phyloP scores from a whole-genome alignment of 805 yeast genomes.

The Saccharomycopsis babjevae region DNA sequence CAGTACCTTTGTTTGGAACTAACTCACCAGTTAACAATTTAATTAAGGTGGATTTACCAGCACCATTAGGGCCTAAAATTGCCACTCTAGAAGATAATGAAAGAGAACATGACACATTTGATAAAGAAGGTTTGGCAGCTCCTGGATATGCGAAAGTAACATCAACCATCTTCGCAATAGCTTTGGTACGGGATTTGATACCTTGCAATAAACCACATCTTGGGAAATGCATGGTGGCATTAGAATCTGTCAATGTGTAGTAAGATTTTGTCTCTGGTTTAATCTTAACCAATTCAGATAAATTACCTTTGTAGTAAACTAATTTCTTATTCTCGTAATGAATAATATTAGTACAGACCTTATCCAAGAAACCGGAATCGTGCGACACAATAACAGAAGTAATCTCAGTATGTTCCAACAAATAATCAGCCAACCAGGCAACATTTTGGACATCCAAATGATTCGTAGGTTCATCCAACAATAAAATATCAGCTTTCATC shows the following conservation, averaged over 20 bases:
- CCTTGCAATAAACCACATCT: conserved; percentile 98
- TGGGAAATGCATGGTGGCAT: conserved; percentile 96
- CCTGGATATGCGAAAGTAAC: conserved; percentile 91
- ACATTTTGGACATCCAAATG: conserved; percentile 94
- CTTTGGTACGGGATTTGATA: conserved; percentile 87
- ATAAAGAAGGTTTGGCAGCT: conserved; percentile 70
- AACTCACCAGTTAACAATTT: conserved; percentile 89
- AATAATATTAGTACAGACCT: conserved; percentile 92
- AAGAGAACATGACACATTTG: conserved; percentile 76
- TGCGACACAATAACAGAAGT: conserved; percentile 95
- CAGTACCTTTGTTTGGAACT: conserved; percentile 76
- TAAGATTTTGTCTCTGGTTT: conserved; percentile 96
- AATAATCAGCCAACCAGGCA: conserved; percentile 86
- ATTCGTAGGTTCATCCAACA: conserved; percentile 96
- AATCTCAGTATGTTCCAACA: conserved; percentile 71
- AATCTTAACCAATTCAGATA: conserved; percentile 81
- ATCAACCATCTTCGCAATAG: conserved; percentile 79
- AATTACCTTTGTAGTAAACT: conserved; percentile 92
- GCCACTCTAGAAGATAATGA: conserved; percentile 96
- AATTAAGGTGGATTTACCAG: conserved; percentile 94
- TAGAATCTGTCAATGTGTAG: conserved; percentile 85
- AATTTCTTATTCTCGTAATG: conserved; percentile 93
- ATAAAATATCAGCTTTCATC: conserved; percentile 89
- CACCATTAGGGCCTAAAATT: conserved; percentile 95
- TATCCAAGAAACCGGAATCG: conserved; percentile 93